Conservation (phyloP, 148 eudicot genomes). For the Nepenthes mirabilis region DNA sequence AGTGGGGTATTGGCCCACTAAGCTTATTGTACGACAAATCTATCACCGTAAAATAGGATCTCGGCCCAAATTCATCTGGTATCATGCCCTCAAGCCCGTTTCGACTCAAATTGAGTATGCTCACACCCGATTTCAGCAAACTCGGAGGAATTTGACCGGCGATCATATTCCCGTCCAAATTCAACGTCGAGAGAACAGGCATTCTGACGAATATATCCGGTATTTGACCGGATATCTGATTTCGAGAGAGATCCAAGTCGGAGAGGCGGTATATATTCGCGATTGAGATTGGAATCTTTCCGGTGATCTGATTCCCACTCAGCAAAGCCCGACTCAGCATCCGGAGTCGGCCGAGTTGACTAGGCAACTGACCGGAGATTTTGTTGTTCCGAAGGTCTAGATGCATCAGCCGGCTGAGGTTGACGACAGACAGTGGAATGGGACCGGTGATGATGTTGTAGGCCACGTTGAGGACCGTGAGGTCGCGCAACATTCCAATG, state of each 20-base stretch:
- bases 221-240: conserved; percentile 42
- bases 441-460: conserved; percentile 45
- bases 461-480: conserved; percentile 71
- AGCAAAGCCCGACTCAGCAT: conserved; percentile 75
- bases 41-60: conserved; percentile 62
- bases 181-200: conserved; percentile 62
- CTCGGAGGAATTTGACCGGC: conserved; percentile 48
- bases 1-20: conserved; percentile 53
- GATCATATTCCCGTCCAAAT: conserved; percentile 53
- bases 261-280: conserved; percentile 52
- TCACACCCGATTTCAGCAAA: conserved; percentile 40
- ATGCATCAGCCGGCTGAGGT: conserved; percentile 50
- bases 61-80: conserved; percentile 67
- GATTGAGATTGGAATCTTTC: conserved; percentile 44
- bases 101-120: conserved; percentile 57
- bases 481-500: conserved; percentile 49
- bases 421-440: conserved; percentile 44
- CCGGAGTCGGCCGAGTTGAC: conserved; percentile 38
- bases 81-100: conserved; percentile 55
- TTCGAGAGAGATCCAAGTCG: conserved; percentile 71
- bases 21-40: conserved; percentile 61
- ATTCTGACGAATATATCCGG: conserved; percentile 49
- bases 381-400: conserved; percentile 58
- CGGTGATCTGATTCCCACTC: conserved; percentile 45
- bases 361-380: conserved; percentile 43